Conservation (phyloP, 208 protist genomes). For the Trypanosomatidae sp. region DNA sequence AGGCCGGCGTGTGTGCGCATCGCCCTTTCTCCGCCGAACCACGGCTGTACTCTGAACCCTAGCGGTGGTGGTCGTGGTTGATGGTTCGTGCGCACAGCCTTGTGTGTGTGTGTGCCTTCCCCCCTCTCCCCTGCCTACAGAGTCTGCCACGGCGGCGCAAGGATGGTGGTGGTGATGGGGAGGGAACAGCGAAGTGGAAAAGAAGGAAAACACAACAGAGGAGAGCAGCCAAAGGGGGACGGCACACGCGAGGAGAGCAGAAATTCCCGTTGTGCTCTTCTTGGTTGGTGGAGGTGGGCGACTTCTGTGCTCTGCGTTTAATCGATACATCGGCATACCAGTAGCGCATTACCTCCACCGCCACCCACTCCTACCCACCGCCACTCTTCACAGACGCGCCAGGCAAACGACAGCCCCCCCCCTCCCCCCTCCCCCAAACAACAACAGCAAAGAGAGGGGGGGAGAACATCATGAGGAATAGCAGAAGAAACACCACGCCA, state of each 20-base stretch:
- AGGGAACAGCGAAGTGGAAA: neutral
- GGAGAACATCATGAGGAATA: neutral
- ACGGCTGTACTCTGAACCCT: too few species aligned
- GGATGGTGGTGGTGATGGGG: too few species aligned
- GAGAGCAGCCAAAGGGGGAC: neutral
- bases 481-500: neutral
- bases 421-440: neutral
- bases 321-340: too few species aligned
- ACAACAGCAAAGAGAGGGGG: neutral
- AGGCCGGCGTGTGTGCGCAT: neutral
- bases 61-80: neutral
- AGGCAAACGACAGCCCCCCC: neutral
- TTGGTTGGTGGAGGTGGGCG: too few species aligned
- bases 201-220: slow-evolving; percentile 5
- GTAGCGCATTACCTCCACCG: neutral
- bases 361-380: neutral
- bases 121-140: too few species aligned
- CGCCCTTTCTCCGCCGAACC: too few species aligned
- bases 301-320: too few species aligned
- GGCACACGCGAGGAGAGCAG: too few species aligned
- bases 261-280: too few species aligned
- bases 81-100: neutral
- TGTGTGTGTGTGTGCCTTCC: neutral
- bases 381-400: neutral
- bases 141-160: too few species aligned